phyloP scores from a whole-genome alignment of 768 basidiomycete species.

The Mrakia blollopis region DNA sequence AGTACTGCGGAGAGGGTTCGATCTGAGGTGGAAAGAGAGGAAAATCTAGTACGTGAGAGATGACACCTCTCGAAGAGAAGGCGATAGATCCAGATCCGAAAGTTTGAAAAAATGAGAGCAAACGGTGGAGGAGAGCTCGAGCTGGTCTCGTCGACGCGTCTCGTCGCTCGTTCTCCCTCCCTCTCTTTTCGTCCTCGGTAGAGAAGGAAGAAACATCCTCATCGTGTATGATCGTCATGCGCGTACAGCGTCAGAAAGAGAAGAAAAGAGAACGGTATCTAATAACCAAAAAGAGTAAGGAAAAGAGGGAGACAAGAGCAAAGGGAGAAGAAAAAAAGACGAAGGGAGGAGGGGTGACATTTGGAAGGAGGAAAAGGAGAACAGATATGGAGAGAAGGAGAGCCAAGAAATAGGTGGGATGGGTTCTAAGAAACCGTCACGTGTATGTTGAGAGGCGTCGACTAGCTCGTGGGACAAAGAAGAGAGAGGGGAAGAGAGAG shows the following conservation, averaged over 20 bases:
- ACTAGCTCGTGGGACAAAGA: background rate
- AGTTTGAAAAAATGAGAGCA: no score
- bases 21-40: background rate
- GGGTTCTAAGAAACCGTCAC: background rate
- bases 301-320: background rate
- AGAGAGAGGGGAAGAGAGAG: background rate
- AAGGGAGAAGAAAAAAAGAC: no score
- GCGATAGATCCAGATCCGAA: background rate
- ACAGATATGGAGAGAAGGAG: background rate
- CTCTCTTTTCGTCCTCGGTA: background rate
- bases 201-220: background rate
- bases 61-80: background rate
- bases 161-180: no score
- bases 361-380: background rate
- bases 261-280: background rate
- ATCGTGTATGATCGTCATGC: background rate
- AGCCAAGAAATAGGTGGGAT: no score
- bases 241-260: background rate
- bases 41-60: no score
- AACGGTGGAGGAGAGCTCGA: background rate
- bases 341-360: slow-evolving; percentile 17
- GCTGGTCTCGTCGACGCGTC: background rate
- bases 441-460: background rate
- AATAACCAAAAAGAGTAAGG: background rate
- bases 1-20: background rate